Evolutionary conservation across 371 early-diverging fungal genomes (phyloP), one percentile per base, ranked within the genome.

Genomic region (Phascolomyces articulosus): DNA sequence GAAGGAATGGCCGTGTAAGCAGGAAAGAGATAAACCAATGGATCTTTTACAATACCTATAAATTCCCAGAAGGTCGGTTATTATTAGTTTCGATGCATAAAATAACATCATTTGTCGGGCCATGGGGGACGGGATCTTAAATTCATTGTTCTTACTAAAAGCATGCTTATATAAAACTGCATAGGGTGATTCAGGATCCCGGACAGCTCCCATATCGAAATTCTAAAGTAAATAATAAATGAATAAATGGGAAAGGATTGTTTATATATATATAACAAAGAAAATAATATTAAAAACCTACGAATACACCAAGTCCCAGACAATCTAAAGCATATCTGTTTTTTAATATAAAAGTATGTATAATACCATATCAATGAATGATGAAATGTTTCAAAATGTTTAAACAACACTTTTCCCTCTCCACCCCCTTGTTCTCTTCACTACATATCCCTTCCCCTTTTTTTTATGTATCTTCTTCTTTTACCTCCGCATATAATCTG

Each of bases 91-190:
- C n/a, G n/a, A n/a, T n/a, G n/a, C n/a, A n/a, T n/a, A n/a, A n/a
- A n/a, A n/a, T n/a, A n/a, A n/a, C n/a, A n/a, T n/a, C n/a, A n/a
- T n/a, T n/a, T n/a, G n/a, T n/a, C n/a, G n/a, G n/a, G n/a, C n/a
- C n/a, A n/a, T n/a, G n/a, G n/a, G n/a, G n/a, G n/a, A n/a, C n/a
- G n/a, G n/a, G n/a, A n/a, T n/a, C n/a, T n/a, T n/a, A n/a, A n/a
- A 34, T 34, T 34, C 0, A 34, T 34, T 34, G 34, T 34, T 2
- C 67, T 58, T 60, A 71, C 75, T 66, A 24, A 74, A 71, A 0
- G 75, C 75, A 58, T 69, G 59, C n/a, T 69, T 66, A 40, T 74
- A 74, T 15, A 71, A 47, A 18, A 54, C 38, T 1, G 62, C 31
- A 54, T 67, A 67, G 29, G 57, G 48, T 4, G 67, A 67, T 18